Conservation (phyloP, 306 rosid species). For the Ziziphus jujuba region DNA sequence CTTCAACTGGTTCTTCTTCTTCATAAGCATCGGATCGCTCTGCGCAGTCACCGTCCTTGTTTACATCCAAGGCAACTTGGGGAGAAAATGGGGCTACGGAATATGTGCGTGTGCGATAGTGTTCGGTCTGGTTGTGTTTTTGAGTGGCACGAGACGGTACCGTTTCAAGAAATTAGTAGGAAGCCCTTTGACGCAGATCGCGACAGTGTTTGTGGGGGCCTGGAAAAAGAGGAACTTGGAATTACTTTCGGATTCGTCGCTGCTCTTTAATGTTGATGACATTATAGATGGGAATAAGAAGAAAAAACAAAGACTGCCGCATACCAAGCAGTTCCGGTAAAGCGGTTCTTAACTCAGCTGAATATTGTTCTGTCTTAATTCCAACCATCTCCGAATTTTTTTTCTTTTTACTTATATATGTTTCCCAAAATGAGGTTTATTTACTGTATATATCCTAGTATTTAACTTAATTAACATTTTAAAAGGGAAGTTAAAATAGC, state of each 20-base stretch:
- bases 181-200: constrained; percentile 83
- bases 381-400: neutral
- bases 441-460: too few species aligned
- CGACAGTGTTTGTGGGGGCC: constrained; percentile 61
- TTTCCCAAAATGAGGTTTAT: neutral
- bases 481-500: too few species aligned
- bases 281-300: constrained; percentile 32
- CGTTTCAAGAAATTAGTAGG: constrained; percentile 71
- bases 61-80: constrained; percentile 66
- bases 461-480: too few species aligned
- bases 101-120: constrained; percentile 63
- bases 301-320: constrained; percentile 69
- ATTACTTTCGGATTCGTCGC: constrained; percentile 50
- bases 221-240: constrained; percentile 54
- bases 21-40: constrained; percentile 75
- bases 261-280: constrained; percentile 50
- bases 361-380: too few species aligned
- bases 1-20: constrained; percentile 89
- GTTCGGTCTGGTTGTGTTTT: constrained; percentile 45
- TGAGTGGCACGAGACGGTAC: constrained; percentile 66
- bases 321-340: constrained; percentile 63
- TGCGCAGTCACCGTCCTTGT: constrained; percentile 69
- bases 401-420: neutral
- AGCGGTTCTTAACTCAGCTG: neutral
- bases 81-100: constrained; percentile 87